A percentile compares a stretch with the other conserved stretches of the same genome.
These are phyloP conservation scores for Alternaria tenuissima DNA, from an alignment of 2,329 filamentous ascomycete species.

Conservation along the genomic window DNA sequence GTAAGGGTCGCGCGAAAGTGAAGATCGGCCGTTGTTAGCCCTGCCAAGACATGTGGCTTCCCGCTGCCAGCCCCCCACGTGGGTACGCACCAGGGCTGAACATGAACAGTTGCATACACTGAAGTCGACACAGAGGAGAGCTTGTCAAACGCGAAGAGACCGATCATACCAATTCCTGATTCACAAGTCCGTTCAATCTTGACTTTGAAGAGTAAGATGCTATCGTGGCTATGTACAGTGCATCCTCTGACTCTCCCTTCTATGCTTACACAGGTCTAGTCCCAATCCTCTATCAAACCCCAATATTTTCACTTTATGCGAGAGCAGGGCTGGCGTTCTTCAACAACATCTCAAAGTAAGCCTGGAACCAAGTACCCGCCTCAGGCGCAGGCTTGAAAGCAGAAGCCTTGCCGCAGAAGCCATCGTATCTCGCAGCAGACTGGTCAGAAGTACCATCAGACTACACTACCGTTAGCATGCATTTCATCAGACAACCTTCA, in stretches of 20 bases:
- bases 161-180: neutral
- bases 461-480: constrained; percentile 10
- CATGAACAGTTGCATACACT: neutral
- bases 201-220: neutral
- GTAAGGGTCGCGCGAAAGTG: neutral
- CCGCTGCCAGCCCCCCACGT: neutral
- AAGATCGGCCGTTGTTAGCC: neutral
- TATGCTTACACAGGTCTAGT: neutral
- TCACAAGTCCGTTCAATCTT: neutral
- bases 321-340: constrained; percentile 47
- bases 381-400: constrained; percentile 72
- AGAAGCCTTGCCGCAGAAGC: constrained; percentile 62
- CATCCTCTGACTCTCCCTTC: neutral
- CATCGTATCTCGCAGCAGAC: constrained; percentile 61
- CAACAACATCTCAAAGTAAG: constrained; percentile 50
- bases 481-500: neutral
- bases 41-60: constrained; percentile 4
- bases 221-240: constrained; percentile 2
- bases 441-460: constrained; percentile 56
- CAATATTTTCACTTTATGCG: constrained; percentile 8
- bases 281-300: neutral
- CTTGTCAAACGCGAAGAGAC: neutral
- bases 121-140: neutral
- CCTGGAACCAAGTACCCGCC: constrained; percentile 72
- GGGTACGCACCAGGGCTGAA: neutral